Evolutionary conservation across 2,329 filamentous ascomycete genomes (phyloP), one percentile per base, ranked within the genome.

Genomic region (Trichoderma oligosporum): DNA sequence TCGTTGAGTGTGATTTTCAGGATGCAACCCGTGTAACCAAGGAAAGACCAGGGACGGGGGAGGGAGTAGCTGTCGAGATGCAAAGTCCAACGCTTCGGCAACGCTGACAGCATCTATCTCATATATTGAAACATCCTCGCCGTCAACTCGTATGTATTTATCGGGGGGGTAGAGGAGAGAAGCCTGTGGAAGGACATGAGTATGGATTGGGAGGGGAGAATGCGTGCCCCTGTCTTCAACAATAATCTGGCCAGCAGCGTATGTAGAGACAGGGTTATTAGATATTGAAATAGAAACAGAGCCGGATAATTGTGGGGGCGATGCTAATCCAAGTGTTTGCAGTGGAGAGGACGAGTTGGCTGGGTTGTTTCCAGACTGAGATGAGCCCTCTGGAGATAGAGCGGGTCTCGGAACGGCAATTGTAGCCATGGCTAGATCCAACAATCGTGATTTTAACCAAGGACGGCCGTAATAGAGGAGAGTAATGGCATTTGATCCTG

Each of bases 1-100:
- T 60, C 94, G 82, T 68, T 99, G 94, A 54, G 96, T 82, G 60
- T 90, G 85, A 68, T 99, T 99, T 60, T 88, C 84, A 0, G 89
- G 86, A 67, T 97, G 92, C 38, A 97, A 76, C 22, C 94, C 94
- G 74, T 99, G 94, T 22, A 97, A 79, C 94, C 94, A 99, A 2
- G 94, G 94, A 67, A 97, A 99, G 61, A 97, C 89, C 60, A 85
- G 80, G n/a, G 87, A 83, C 0, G 94, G 85, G 56, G 93, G 85
- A 6, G 94, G 93, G 22, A 97, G 78, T 1, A 91, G 87, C 67
- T 96, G 91, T 2, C 85, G 82, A 3, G 93, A 83, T 59, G 85
- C 76, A 66, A 92, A 83, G 62, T 95, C 85, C 31, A 97, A 69
- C 1, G 93, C 91, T 44, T 84, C 78, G 9, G 84, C 83, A 41